phyloP scores from a whole-genome alignment of 305 asterid species.

The Galium porrigens region DNA sequence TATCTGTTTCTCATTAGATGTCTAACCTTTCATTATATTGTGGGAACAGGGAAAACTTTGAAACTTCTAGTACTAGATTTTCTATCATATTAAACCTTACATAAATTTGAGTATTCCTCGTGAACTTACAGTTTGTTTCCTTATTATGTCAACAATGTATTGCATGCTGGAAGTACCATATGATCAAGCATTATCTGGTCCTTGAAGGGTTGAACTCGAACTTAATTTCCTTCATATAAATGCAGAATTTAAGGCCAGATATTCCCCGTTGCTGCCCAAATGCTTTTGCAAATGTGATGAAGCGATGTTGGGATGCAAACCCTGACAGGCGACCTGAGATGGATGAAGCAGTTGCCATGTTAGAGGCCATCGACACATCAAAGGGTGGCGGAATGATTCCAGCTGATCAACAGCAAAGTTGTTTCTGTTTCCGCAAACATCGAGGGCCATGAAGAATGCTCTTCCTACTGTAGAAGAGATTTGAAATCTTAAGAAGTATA shows the following conservation, averaged over 20 bases:
- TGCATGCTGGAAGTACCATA: background rate
- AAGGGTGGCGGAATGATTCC: slow-evolving; percentile 81
- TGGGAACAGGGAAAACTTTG: background rate
- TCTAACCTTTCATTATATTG: background rate
- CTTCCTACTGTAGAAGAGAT: slow-evolving; percentile 4
- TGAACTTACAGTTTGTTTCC: background rate
- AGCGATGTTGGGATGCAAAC: slow-evolving; percentile 62
- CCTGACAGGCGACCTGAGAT: slow-evolving; percentile 63
- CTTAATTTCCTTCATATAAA: background rate
- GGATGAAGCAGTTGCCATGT: slow-evolving; percentile 52
- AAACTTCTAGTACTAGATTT: background rate
- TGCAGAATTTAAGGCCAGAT: slow-evolving; percentile 63
- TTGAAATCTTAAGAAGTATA: background rate
- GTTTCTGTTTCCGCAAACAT: slow-evolving; percentile 39
- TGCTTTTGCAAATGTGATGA: slow-evolving; percentile 48
- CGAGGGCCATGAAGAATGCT: slow-evolving; percentile 40
- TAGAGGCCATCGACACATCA: slow-evolving; percentile 58
- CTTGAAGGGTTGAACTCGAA: background rate
- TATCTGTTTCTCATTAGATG: background rate
- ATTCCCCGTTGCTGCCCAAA: slow-evolving; percentile 69
- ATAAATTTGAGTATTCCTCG: background rate
- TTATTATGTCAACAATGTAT: background rate
- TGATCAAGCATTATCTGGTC: background rate
- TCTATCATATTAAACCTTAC: background rate
- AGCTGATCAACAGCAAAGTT: slow-evolving; percentile 37